Conservation (phyloP, 495 filamentous ascomycete genomes). For the Penicillium subrubescens region DNA sequence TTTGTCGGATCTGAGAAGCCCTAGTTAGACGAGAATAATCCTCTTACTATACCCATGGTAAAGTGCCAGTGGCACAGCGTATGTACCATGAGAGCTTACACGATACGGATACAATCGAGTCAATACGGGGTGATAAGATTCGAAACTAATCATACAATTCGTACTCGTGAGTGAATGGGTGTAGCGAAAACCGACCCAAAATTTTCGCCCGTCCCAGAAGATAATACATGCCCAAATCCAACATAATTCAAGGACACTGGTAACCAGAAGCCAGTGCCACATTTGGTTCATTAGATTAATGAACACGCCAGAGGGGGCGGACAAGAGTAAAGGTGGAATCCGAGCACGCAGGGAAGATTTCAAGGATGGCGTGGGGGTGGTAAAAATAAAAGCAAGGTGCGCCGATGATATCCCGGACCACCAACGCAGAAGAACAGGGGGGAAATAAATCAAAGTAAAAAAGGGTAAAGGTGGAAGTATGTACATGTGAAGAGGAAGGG, state of each 20-base stretch:
- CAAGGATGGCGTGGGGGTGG: slow-evolving; percentile 13
- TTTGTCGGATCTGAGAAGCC: too few relatives aligned
- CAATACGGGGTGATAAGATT: slow-evolving; percentile 4
- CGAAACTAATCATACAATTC: slow-evolving; percentile 43
- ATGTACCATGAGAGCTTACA: not conserved
- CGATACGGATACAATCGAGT: not conserved
- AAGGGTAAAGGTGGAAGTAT: slow-evolving; percentile 33
- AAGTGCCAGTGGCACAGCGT: not conserved
- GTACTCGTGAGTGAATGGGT: slow-evolving; percentile 37
- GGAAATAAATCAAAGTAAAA: slow-evolving; percentile 29
- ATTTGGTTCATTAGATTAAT: slow-evolving; percentile 26
- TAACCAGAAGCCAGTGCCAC: slow-evolving; percentile 25
- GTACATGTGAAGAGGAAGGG: slow-evolving; percentile 37
- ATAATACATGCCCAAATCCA: slow-evolving; percentile 43
- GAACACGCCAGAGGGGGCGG: slow-evolving; percentile 15
- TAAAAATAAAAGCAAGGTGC: slow-evolving; percentile 20
- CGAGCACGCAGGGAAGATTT: slow-evolving; percentile 14
- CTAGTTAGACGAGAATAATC: too few relatives aligned
- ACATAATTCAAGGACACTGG: slow-evolving; percentile 19
- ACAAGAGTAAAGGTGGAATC: slow-evolving; percentile 14
- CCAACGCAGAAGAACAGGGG: slow-evolving; percentile 15
- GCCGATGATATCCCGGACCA: slow-evolving; percentile 23
- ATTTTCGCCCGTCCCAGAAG: slow-evolving; percentile 35
- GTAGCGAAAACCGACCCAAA: slow-evolving; percentile 23
- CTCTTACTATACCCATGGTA: too few relatives aligned